phyloP scores from a whole-genome alignment of 805 yeast species.

The Yamadazyma takamatsuzukensis region DNA sequence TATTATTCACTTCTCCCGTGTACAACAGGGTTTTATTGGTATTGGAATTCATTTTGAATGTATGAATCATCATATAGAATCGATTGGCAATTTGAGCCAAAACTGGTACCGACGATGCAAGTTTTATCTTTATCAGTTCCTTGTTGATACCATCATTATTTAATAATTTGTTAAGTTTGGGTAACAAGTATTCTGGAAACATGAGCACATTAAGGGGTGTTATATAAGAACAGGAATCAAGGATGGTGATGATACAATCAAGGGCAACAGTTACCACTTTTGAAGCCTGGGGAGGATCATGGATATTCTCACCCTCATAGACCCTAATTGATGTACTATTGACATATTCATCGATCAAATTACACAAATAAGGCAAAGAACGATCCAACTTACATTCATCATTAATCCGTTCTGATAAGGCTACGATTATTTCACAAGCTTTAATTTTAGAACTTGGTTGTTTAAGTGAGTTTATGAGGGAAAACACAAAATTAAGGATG shows the following conservation, averaged over 20 bases:
- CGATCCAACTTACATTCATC: constrained; percentile 88
- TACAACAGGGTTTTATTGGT: constrained; percentile 9
- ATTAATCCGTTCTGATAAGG: constrained; percentile 68
- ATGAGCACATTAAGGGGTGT: constrained; percentile 73
- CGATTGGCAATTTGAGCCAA: constrained; percentile 62
- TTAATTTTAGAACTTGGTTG: constrained; percentile 57
- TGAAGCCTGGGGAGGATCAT: constrained; percentile 27
- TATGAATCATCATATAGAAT: constrained; percentile 59
- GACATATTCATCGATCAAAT: constrained; percentile 61
- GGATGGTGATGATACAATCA: constrained; percentile 60
- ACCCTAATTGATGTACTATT: constrained; percentile 11
- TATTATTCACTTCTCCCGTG: constrained; percentile 4
- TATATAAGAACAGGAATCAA: constrained; percentile 58
- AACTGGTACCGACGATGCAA: constrained; percentile 71
- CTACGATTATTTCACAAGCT: constrained; percentile 73
- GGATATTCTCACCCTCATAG: background rate
- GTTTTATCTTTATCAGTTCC: constrained; percentile 51
- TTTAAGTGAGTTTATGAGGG: constrained; percentile 58
- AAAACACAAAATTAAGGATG: constrained; percentile 52
- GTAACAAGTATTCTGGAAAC: constrained; percentile 80
- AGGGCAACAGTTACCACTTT: constrained; percentile 68
- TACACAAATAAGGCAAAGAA: constrained; percentile 73
- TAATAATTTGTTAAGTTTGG: constrained; percentile 42
- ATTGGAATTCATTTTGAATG: constrained; percentile 31
- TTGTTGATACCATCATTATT: constrained; percentile 12